phyloP scores from a whole-genome alignment of 768 basidiomycete species.

The Pisolithus sp. region DNA sequence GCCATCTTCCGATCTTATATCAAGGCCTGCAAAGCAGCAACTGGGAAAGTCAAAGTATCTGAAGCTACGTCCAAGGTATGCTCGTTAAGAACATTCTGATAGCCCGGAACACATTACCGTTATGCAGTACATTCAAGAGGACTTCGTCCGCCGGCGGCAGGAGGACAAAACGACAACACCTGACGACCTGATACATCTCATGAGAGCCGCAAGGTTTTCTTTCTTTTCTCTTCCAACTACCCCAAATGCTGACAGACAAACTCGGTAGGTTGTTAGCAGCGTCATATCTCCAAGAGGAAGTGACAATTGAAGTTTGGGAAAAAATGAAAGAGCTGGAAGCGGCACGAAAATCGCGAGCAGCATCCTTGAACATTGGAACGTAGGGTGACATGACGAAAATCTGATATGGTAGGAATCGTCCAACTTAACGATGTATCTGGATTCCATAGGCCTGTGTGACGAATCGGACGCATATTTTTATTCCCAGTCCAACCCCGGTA shows the following conservation, averaged over 20 bases:
- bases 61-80: conserved; percentile 56
- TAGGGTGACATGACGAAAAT: too few species aligned
- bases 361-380: background rate
- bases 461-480: too few species aligned
- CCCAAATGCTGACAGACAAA: background rate
- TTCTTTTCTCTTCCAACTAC: background rate
- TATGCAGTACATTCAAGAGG: conserved; percentile 64
- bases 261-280: conserved; percentile 47
- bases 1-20: conserved; percentile 52
- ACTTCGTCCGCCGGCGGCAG: conserved; percentile 52
- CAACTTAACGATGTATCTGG: too few species aligned
- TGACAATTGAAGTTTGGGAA: conserved; percentile 55
- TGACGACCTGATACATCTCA: conserved; percentile 60
- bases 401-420: too few species aligned
- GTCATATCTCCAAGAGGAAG: conserved; percentile 45
- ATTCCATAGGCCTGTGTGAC: too few species aligned
- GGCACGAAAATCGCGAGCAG: conserved; percentile 21
- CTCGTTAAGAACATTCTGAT: background rate
- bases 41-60: conserved; percentile 47
- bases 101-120: background rate
- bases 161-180: conserved; percentile 35
- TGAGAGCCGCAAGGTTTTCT: conserved; percentile 64
- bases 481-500: too few species aligned
- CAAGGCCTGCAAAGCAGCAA: conserved; percentile 44
- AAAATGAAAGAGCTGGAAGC: conserved; percentile 48